A percentile compares a stretch with the other conserved stretches of the same genome.
Conservation (phyloP, 2,329 filamentous ascomycete species). For the Aureobasidium sp. region DNA sequence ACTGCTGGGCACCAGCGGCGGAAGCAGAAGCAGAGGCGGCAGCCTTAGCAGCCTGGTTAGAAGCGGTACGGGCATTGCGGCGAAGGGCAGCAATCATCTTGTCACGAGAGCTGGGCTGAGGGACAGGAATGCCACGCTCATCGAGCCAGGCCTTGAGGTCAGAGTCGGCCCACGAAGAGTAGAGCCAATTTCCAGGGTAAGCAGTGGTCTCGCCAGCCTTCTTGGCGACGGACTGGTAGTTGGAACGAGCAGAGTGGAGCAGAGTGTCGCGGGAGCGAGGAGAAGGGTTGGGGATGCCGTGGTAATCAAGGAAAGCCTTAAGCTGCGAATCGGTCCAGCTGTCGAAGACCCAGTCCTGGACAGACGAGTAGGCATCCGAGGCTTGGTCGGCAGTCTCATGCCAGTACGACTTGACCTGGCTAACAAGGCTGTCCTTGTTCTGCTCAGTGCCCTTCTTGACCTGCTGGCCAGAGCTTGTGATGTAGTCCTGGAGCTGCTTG, state of each 20-base stretch:
- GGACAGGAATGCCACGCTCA: constrained; percentile 73
- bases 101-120: constrained; percentile 78
- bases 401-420: constrained; percentile 67
- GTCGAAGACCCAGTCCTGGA: constrained; percentile 90
- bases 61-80: constrained; percentile 65
- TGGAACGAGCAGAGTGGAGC: constrained; percentile 68
- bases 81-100: constrained; percentile 83
- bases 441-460: constrained; percentile 59
- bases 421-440: constrained; percentile 61
- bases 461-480: constrained; percentile 65
- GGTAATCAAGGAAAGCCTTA: constrained; percentile 84
- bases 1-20: constrained; percentile 57
- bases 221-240: constrained; percentile 72
- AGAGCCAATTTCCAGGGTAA: constrained; percentile 97
- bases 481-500: constrained; percentile 59
- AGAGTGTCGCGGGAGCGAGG: constrained; percentile 79
- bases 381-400: constrained; percentile 72
- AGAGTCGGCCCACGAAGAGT: constrained; percentile 83
- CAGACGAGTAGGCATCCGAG: constrained; percentile 61
- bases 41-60: constrained; percentile 46
- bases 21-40: constrained; percentile 55
- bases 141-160: constrained; percentile 93
- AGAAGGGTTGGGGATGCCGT: constrained; percentile 80
- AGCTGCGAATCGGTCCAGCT: constrained; percentile 91
- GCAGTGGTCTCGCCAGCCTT: constrained; percentile 66